Evolutionary conservation across 257 asterid species (phyloP), one percentile per base, ranked within the genome.

Genomic region (Solanum gandarillasii): DNA sequence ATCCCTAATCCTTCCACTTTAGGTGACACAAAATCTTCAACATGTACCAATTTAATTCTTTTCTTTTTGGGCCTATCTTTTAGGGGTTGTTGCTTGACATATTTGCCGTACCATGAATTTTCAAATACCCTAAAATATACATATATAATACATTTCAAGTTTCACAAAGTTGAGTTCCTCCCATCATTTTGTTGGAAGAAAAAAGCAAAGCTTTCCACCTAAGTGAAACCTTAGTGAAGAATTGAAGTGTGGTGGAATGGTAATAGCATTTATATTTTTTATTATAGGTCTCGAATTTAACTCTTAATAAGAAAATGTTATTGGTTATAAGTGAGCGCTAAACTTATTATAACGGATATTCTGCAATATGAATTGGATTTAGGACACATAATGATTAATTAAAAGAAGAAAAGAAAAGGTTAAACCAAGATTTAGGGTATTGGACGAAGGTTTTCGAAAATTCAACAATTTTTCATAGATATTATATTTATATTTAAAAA

Each of bases 131-230:
- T 84, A 29, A 70, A 78, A 75, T 83, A 72, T 72, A 71, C 4
- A 5, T 65, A 65, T 21, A 65, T 20, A 48, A n/a, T 55, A 55
- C 67, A 55, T 55, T 20, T 55, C 25, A 92, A 79, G 90, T 90
- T 91, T 90, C 84, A 67, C 86, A 31, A 91, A 92, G 89, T 74
- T 90, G 92, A 88, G 88, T 83, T 92, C 81, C 41, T 91, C 94
- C 91, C 93, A 94, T 94, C 87, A 94, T 92, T 90, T 87, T 36
- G 89, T 88, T 88, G 55, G 88, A 86, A 78, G 88, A 84, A 88
- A 88, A 91, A 83, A 55, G 87, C 87, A 48, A 25, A 88, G 88
- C 89, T 88, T 89, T 89, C 93, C 91, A 88, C 91, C 90, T 71
- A 90, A 89, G 92, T 88, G 88, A 90, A 89, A 88, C 90, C 90